Evolutionary conservation across 495 filamentous ascomycete genomes (phyloP).

Genomic region (Trichoderma gamsii): DNA sequence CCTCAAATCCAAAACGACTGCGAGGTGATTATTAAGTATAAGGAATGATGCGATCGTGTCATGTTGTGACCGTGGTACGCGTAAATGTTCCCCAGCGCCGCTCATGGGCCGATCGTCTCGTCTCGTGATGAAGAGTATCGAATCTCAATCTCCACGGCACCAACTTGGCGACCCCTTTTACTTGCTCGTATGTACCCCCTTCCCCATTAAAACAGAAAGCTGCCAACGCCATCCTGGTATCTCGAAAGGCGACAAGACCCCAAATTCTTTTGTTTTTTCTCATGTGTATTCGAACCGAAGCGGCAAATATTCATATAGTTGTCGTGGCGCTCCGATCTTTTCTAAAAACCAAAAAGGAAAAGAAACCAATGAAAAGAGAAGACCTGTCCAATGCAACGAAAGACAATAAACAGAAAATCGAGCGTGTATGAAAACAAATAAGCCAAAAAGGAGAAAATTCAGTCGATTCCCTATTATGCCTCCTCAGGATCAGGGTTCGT

Average conservation of each 20-base stretch:
- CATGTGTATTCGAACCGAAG: not conserved
- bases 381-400: not conserved
- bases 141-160: not conserved
- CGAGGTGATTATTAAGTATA: not conserved
- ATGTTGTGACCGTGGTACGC: not conserved
- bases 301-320: conserved; percentile 22
- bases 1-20: not conserved
- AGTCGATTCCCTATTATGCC: conserved; percentile 19
- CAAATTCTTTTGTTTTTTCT: conserved; percentile 15
- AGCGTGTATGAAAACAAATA: not conserved
- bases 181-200: not conserved
- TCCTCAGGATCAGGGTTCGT: conserved; percentile 46
- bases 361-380: not conserved
- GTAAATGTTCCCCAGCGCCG: not conserved
- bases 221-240: conserved; percentile 36
- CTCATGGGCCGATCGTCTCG: not conserved
- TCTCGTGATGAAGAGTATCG: not conserved
- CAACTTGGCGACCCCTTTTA: not conserved
- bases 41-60: not conserved
- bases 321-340: conserved; percentile 15
- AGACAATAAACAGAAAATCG: not conserved
- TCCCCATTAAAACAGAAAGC: conserved; percentile 5
- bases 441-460: not conserved
- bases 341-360: not conserved
- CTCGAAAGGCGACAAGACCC: conserved; percentile 26